Percentiles rank a stretch among this genome's conserved stretches.
phyloP scores from a whole-genome alignment of 805 yeast species.

The Wickerhamomyces hampshirensis region DNA sequence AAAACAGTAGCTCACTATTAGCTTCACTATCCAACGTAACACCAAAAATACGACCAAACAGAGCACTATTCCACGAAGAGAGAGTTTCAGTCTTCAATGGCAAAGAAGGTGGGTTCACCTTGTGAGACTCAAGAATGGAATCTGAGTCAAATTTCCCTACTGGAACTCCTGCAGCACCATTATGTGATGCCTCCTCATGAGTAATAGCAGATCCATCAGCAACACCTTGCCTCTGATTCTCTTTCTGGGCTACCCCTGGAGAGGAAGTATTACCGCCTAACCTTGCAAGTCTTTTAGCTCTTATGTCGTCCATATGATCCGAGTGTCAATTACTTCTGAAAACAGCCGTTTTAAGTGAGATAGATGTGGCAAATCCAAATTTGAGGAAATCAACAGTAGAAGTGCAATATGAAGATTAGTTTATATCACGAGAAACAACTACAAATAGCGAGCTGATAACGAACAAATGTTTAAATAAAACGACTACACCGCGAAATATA shows the following conservation, averaged over 20 bases:
- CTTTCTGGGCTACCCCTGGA: conserved; percentile 1
- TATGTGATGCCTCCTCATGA: no score
- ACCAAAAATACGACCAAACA: conserved; percentile 13
- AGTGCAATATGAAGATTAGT: no score
- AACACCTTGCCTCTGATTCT: conserved; percentile 2
- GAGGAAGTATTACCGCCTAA: conserved; percentile 5
- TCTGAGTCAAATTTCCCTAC: conserved; percentile 2
- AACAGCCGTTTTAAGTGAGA: background rate
- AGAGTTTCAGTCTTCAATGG: conserved; percentile 2
- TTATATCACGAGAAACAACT: background rate
- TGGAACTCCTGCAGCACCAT: conserved; percentile 7
- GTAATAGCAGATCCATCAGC: conserved; percentile 13
- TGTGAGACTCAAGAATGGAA: no score
- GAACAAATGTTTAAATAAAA: no score
- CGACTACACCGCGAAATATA: no score
- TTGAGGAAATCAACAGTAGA: no score
- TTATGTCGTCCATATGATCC: conserved; percentile 25
- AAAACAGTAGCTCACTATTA: conserved; percentile 10
- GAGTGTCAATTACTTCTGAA: no score
- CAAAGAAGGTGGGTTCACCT: conserved; percentile 1
- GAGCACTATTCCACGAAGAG: conserved; percentile 10
- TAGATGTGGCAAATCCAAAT: background rate
- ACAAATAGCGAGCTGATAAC: no score
- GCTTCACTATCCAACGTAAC: conserved; percentile 20
- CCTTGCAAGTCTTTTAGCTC: conserved; percentile 31